These are phyloP conservation scores for Pleurotus salmoneostramineus DNA, from an alignment of 768 basidiomycete genomes.

Conservation along the genomic window DNA sequence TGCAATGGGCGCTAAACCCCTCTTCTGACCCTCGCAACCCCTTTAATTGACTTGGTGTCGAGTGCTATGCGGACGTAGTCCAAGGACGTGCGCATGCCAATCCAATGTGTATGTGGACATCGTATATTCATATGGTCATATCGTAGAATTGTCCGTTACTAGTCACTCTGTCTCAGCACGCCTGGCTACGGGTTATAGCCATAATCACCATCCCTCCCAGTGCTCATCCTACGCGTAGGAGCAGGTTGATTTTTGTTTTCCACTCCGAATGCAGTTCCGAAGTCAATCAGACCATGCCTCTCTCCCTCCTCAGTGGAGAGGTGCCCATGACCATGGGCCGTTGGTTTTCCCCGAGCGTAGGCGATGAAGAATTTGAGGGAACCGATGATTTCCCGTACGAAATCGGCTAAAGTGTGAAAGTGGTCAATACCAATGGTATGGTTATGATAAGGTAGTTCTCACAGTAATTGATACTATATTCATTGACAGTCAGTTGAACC, in stretches of 20 bases:
- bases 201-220: no score
- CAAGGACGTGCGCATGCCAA: no score
- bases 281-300: constrained; percentile 17
- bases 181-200: no score
- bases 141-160: no score
- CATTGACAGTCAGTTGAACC: no score
- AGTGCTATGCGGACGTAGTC: no score
- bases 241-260: background rate
- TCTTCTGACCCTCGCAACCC: background rate
- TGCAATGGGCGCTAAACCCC: background rate
- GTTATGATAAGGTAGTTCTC: background rate
- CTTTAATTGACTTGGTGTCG: no score
- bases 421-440: background rate
- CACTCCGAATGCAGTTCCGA: constrained; percentile 37
- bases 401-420: constrained; percentile 45
- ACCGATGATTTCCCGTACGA: constrained; percentile 55
- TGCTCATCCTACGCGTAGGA: background rate
- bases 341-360: constrained; percentile 26
- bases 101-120: no score
- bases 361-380: constrained; percentile 62
- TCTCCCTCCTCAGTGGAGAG: constrained; percentile 5
- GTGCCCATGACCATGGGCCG: constrained; percentile 16
- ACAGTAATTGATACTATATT: constrained; percentile 30
- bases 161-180: no score
- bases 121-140: no score